Evolutionary conservation across 345 rosid genomes (phyloP), one percentile per base, ranked within the genome.

Genomic region (Garcia nutans): DNA sequence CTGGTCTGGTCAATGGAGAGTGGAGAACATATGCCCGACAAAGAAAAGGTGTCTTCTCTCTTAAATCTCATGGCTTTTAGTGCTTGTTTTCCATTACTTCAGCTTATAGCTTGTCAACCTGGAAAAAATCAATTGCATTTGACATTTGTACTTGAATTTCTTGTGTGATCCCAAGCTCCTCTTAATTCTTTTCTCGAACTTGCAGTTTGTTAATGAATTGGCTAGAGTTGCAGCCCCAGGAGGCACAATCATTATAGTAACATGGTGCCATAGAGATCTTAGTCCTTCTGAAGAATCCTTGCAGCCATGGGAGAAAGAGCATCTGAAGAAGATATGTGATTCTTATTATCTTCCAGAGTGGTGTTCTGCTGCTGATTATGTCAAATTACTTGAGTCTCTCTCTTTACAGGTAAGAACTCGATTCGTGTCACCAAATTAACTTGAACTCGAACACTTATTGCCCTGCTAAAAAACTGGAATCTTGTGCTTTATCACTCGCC

Each of bases 1-100:
- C 86, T 92, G 7, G 97, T 94, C 12, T 94, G 97, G 97, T 92
- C 97, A 44, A 94, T 92, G 97, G 99, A 92, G 86, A 94, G 99
- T 42, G 97, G 97, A 77, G 99, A 94, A 77, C 99, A 92, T 86
- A 91, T 94, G 93, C 97, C 97, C 49, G 92, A 94, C 71, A 94
- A 92, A 83, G 58, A 70, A 31, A 87, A 90, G 97, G 98, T 93
- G 0, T 41, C 37, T 65, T 74, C 68, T 74, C 16, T 6, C 62
- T 31, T 63, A 61, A 2, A n/a, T 28, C 52, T 26, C 0, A 52
- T 52, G 9, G 42, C 13, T 44, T 61, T 67, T 26, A 54, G 19
- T 54, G 3, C 10, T 47, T 47, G 15, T 9, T 47, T 13, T 47
- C 50, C 41, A 37, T 37, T 37, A 37, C 41, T 37, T 37, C 41